Conservation (phyloP, 768 basidiomycete species). For the Tylopilus subfusipes region DNA sequence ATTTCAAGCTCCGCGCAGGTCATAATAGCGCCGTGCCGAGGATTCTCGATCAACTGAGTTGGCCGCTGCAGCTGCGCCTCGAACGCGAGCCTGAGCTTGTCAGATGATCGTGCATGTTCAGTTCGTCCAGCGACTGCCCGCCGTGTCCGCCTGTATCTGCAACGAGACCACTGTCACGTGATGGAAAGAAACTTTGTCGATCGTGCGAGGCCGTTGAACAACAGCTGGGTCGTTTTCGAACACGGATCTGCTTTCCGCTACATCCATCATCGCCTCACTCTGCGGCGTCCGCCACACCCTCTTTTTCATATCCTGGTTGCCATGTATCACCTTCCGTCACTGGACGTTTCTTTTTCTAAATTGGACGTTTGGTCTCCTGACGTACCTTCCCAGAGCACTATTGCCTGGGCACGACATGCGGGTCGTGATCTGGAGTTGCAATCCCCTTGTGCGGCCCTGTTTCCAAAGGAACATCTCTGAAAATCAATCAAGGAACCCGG, state of each 20-base stretch:
- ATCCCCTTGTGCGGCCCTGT: constrained; percentile 14
- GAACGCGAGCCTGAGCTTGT: no score
- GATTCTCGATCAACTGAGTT: constrained; percentile 16
- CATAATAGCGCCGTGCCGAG: constrained; percentile 13
- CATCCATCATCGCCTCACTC: constrained; percentile 11
- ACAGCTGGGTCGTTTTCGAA: neutral
- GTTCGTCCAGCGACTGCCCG: neutral
- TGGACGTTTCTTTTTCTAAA: constrained; percentile 24
- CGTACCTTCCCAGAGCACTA: constrained; percentile 14
- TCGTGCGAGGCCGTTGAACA: neutral
- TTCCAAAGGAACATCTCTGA: constrained; percentile 27
- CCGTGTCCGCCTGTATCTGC: neutral
- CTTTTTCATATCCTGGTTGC: constrained; percentile 19
- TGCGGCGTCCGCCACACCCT: constrained; percentile 26
- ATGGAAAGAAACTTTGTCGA: neutral
- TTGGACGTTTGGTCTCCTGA: constrained; percentile 15
- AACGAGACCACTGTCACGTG: constrained; percentile 2
- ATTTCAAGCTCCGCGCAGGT: constrained; percentile 18
- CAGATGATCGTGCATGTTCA: neutral
- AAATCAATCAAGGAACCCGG: constrained; percentile 29
- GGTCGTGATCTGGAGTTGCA: constrained; percentile 27
- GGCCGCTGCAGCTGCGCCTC: constrained; percentile 4
- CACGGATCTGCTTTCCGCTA: constrained; percentile 14
- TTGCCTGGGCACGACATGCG: constrained; percentile 12
- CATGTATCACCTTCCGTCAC: constrained; percentile 17